Percentiles rank a stretch among this genome's conserved stretches.
phyloP scores from a whole-genome alignment of 805 yeast genomes.

The Brettanomyces anomalus region DNA sequence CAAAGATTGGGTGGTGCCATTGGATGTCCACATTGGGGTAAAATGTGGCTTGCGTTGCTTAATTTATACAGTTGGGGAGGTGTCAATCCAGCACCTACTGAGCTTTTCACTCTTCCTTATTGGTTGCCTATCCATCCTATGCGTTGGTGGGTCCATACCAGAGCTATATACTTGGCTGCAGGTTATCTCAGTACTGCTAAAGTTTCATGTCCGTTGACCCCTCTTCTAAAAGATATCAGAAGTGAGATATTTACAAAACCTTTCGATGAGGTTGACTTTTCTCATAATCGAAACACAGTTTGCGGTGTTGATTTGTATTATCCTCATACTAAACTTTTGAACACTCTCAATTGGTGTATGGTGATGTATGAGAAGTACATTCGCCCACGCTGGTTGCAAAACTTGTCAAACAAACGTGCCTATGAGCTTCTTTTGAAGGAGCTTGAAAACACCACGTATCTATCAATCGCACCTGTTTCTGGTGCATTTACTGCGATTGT shows the following conservation, averaged over 20 bases:
- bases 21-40: constrained; percentile 96
- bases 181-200: constrained; percentile 65
- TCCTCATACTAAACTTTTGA: constrained; percentile 71
- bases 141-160: constrained; percentile 98
- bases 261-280: constrained; percentile 60
- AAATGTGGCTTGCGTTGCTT: constrained; percentile 76
- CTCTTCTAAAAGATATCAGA: constrained; percentile 58
- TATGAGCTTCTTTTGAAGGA: constrained; percentile 68
- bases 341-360: constrained; percentile 51
- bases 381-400: constrained; percentile 67
- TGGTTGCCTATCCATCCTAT: constrained; percentile 82
- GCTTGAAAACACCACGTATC: constrained; percentile 62
- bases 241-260: constrained; percentile 66
- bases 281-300: constrained; percentile 67
- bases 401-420: constrained; percentile 40
- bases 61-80: constrained; percentile 92
- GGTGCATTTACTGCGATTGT: constrained; percentile 78
- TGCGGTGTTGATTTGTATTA: constrained; percentile 90
- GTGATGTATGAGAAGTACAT: constrained; percentile 59
- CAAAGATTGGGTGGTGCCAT: constrained; percentile 79
- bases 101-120: constrained; percentile 83
- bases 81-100: constrained; percentile 97
- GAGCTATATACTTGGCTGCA: constrained; percentile 82
- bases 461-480: constrained; percentile 91
- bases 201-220: constrained; percentile 50